These are phyloP conservation scores for Jasminum sambac DNA, from an alignment of 257 asterid genomes.

Conservation along the genomic window DNA sequence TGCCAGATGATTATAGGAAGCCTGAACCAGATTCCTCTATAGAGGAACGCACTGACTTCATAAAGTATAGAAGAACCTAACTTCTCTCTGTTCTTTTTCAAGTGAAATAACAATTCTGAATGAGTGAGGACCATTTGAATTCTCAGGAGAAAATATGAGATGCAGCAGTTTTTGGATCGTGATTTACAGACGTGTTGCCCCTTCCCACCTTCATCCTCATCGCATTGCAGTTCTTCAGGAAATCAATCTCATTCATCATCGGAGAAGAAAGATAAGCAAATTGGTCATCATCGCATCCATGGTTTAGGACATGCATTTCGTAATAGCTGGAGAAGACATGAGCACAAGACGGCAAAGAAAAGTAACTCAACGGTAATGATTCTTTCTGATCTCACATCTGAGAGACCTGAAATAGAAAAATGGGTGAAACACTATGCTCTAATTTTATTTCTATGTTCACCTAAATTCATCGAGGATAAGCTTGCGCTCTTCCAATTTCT, in stretches of 20 bases:
- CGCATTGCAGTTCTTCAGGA: slow-evolving; percentile 40
- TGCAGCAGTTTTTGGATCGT: slow-evolving; percentile 54
- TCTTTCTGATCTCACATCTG: slow-evolving; percentile 1
- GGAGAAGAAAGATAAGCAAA: slow-evolving; percentile 65
- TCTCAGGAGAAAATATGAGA: slow-evolving; percentile 81
- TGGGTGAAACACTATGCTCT: background rate
- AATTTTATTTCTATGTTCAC: background rate
- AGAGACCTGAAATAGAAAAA: background rate
- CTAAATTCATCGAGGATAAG: background rate
- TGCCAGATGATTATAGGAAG: slow-evolving; percentile 56
- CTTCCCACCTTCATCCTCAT: slow-evolving; percentile 41
- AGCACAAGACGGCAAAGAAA: slow-evolving; percentile 48
- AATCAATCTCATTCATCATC: slow-evolving; percentile 29
- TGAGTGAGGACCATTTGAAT: slow-evolving; percentile 20
- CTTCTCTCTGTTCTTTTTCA: background rate
- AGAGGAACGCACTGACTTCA: slow-evolving; percentile 73
- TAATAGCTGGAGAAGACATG: slow-evolving; percentile 65
- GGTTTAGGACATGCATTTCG: slow-evolving; percentile 76
- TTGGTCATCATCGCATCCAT: slow-evolving; percentile 48
- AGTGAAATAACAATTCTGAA: slow-evolving; percentile 18
- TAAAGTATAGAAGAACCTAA: slow-evolving; percentile 48
- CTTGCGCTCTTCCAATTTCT: background rate
- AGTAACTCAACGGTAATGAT: slow-evolving; percentile 62
- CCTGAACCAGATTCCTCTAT: slow-evolving; percentile 67
- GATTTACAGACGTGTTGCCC: slow-evolving; percentile 44